Evolutionary conservation across 1,139 yeast genomes (phyloP), one percentile per base, ranked within the genome.

Genomic region (Magnusiomyces clavatus): DNA sequence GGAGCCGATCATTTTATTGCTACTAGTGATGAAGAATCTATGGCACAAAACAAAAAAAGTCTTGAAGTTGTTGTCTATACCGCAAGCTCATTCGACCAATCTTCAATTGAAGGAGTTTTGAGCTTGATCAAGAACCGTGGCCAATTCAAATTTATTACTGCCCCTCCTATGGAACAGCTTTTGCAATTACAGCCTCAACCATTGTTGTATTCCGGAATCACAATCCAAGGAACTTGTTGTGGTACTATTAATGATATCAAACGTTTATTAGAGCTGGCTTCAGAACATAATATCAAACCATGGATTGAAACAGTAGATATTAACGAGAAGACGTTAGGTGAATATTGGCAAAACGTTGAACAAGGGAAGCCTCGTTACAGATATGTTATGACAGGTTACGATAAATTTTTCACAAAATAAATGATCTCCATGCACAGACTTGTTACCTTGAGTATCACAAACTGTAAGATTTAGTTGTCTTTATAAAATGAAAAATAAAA

Each of bases 321-420:
- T 54, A 70, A 73, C 51, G 81, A 76, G 61, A 76, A 70, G 46
- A 43, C 24, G 13, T 35, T 47, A 3, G 14, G 20, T n/a, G 35
- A 14, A 4, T 38, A 38, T 29, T 43, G 46, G 46, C 16, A 34
- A 6, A 17, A 24, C 16, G 13, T 29, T 6, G 40, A 47, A n/a
- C 14, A 74, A 74, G 81, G 82, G 60, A 82, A 81, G 56, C 83
- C 80, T 52, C 76, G 77, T 59, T 83, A 81, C 66, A 78, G 88
- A 71, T 77, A 80, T 61, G 82, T 82, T 8, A 70, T 83, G 61
- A 76, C 78, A 51, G 81, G 77, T 34, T 77, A 71, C 63, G 80
- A 79, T 56, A 72, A 78, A 64, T 60, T 50, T 38, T 55, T 57
- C 43, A 51, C n/a, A n/a, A n/a, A n/a, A n/a, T n/a, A n/a, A n/a